These are phyloP conservation scores for Salvia rosmarinus DNA, from an alignment of 257 asterid genomes.

Conservation along the genomic window DNA sequence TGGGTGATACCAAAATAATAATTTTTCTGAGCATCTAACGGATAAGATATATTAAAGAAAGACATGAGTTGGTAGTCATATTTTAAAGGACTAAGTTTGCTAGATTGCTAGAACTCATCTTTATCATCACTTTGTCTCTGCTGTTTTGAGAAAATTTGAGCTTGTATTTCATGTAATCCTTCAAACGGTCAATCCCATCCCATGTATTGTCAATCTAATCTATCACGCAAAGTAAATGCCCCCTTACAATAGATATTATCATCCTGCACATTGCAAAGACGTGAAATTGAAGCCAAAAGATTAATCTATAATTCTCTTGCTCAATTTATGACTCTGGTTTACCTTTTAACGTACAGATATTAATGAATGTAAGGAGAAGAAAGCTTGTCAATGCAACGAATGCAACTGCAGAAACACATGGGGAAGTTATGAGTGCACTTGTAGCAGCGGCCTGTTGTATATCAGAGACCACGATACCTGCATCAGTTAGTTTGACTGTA, in stretches of 20 bases:
- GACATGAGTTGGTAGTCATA: neutral
- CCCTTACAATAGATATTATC: neutral
- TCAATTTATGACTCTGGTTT: constrained; percentile 23
- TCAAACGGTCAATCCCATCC: too few species aligned
- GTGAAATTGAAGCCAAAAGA: constrained; percentile 12
- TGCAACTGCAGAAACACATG: constrained; percentile 83
- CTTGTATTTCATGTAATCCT: too few species aligned
- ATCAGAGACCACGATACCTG: constrained; percentile 87
- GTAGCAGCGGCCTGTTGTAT: constrained; percentile 66
- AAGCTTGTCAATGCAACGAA: constrained; percentile 84
- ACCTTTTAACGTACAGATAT: constrained; percentile 49
- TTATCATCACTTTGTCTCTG: neutral
- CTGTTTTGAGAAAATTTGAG: neutral
- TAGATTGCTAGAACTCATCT: neutral
- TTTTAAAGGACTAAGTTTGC: neutral
- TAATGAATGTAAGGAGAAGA: constrained; percentile 80
- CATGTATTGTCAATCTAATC: too few species aligned
- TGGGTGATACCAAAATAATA: neutral
- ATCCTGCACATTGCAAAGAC: neutral
- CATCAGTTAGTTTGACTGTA: constrained; percentile 63
- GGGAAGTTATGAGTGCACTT: constrained; percentile 88
- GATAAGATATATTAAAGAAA: neutral
- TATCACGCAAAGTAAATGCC: too few species aligned
- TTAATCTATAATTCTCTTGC: neutral
- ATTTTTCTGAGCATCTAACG: neutral